Evolutionary conservation across 192 early-diverging fungal genomes (phyloP).

Genomic region (Obelidium mucronatum): DNA sequence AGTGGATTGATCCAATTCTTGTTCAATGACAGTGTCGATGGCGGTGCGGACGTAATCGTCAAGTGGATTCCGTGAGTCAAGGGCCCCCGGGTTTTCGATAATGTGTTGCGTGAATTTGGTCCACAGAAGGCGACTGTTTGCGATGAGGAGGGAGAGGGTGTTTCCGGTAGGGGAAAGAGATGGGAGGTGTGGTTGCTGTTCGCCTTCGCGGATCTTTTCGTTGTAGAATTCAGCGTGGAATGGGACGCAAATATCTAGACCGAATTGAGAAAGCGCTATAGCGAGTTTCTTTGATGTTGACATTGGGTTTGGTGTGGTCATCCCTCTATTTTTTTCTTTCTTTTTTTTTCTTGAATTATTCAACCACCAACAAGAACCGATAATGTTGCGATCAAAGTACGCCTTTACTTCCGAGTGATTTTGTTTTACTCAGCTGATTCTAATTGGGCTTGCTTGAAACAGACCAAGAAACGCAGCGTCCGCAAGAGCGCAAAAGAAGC

Average conservation of each 20-base stretch:
- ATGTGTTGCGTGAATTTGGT: not conserved
- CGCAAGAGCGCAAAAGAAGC: slow-evolving; percentile 84
- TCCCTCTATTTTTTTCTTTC: slow-evolving; percentile 2
- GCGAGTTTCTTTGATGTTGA: not conserved
- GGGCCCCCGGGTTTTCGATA: not conserved
- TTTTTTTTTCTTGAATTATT: no score
- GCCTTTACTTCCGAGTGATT: not conserved
- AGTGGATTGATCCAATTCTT: not conserved
- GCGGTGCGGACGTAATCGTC: not conserved
- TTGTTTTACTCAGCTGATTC: no score
- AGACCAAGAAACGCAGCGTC: slow-evolving; percentile 85
- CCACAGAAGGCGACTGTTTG: not conserved
- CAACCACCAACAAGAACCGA: not conserved
- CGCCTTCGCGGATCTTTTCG: not conserved
- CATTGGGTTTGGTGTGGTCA: not conserved
- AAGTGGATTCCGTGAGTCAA: slow-evolving; percentile 6
- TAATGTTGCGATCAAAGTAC: slow-evolving; percentile 30
- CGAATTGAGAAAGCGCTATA: not conserved
- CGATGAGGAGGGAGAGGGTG: slow-evolving; percentile 9
- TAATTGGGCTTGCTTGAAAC: no score
- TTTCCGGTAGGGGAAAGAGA: not conserved
- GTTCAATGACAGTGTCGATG: not conserved
- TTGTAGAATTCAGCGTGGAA: slow-evolving; percentile 21
- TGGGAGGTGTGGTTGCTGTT: not conserved
- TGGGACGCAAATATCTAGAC: slow-evolving; percentile 1